Conservation (phyloP, 2,329 filamentous ascomycete genomes). For the Zymoseptoria tritici region DNA sequence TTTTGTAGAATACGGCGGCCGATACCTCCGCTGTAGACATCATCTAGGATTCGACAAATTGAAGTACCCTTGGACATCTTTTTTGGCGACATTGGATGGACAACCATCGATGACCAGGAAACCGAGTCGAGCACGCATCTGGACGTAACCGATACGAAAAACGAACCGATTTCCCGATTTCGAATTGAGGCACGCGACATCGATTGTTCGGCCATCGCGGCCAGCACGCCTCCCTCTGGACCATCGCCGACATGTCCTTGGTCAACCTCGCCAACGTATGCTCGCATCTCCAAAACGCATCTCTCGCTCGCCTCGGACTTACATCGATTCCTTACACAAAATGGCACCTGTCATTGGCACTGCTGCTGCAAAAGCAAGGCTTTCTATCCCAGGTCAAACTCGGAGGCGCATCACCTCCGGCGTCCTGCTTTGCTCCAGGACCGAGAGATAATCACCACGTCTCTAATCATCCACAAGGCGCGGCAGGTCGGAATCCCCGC, state of each 20-base stretch:
- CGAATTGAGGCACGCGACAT: neutral
- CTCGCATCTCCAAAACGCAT: constrained; percentile 86
- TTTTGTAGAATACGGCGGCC: no score
- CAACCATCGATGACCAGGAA: neutral
- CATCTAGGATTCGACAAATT: no score
- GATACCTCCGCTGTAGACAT: neutral
- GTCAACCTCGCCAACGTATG: constrained; percentile 70
- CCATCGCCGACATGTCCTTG: constrained; percentile 55
- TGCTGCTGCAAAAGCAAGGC: constrained; percentile 74
- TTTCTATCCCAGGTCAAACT: constrained; percentile 76
- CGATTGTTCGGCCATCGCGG: neutral
- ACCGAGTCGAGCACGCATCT: neutral
- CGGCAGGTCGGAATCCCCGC: constrained; percentile 15
- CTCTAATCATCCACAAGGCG: constrained; percentile 21
- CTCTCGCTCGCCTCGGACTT: constrained; percentile 71
- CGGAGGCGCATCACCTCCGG: constrained; percentile 54
- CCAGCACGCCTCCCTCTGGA: neutral
- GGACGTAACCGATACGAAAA: neutral
- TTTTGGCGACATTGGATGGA: neutral
- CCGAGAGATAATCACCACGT: constrained; percentile 24
- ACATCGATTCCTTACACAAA: constrained; percentile 77
- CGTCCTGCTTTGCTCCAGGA: constrained; percentile 26
- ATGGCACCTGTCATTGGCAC: constrained; percentile 66
- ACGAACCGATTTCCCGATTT: neutral
- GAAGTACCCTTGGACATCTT: neutral